These are phyloP conservation scores for Chlorella sp. DNA, from an alignment of 139 green algal species.

Conservation along the genomic window DNA sequence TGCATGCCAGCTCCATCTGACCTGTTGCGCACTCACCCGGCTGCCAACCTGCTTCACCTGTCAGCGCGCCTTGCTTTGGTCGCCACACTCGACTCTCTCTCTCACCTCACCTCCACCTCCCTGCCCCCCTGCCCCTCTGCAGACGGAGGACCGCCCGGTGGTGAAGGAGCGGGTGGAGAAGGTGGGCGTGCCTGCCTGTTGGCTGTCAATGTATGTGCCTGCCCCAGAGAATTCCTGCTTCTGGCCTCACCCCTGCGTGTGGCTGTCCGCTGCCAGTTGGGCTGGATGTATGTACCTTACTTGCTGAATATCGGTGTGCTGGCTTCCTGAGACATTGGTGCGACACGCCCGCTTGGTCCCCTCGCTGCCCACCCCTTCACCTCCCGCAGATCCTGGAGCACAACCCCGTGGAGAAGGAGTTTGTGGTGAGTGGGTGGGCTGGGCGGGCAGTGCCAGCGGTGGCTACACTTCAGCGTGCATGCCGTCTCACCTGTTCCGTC, in stretches of 20 bases:
- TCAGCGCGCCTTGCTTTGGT: neutral
- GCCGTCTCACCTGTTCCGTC: too few relatives aligned
- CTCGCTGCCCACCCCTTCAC: too few relatives aligned
- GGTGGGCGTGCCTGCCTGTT: neutral
- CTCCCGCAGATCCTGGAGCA: constrained; percentile 43
- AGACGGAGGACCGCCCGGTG: constrained; percentile 50
- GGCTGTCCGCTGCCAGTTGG: too few relatives aligned
- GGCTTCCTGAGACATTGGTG: too few relatives aligned
- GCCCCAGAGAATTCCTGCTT: neutral
- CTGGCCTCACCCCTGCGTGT: too few relatives aligned
- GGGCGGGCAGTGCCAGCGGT: neutral
- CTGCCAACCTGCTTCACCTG: too few relatives aligned
- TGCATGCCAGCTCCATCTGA: neutral
- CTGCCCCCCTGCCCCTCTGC: neutral
- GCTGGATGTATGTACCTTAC: too few relatives aligned
- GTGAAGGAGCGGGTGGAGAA: constrained; percentile 44
- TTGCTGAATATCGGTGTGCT: too few relatives aligned
- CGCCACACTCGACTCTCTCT: neutral
- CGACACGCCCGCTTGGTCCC: too few relatives aligned
- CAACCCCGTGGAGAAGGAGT: constrained; percentile 61
- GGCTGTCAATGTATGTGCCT: neutral
- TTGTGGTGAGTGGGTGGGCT: constrained; percentile 44
- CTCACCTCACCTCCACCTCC: neutral
- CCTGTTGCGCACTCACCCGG: too few relatives aligned
- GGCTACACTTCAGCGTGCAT: too few relatives aligned